Base-by-base conservation (phyloP, 2,329 filamentous ascomycete species). In the Colletotrichum navitas region DNA sequence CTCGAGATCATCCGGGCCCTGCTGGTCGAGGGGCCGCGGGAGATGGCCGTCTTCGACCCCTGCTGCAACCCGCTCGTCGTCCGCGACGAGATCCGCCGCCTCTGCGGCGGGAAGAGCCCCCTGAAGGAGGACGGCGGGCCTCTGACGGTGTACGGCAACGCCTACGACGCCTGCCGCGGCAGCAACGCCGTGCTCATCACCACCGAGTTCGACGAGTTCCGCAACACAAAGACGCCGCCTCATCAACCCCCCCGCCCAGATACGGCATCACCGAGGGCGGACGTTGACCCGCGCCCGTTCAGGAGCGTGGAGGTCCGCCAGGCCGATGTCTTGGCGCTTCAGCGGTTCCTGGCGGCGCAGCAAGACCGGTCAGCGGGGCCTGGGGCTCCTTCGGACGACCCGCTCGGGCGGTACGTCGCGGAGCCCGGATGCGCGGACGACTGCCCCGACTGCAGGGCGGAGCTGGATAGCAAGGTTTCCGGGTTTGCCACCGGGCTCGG, bases 11-110 rank as follows among this genome's bases (percentile, higher is more conserved):
- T 93, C 79, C 88, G 87, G 74, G 86, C 85, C 10, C 83, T 94
- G 26, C 82, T 92, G 11, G 87, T 90, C 71, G 92, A 94, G 77
- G 84, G 85, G n/a, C 88, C 90, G 0, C 83, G 83, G 2, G 88
- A 91, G 77, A 86, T 94, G 58, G 87, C 89, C 55, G 87, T 94
- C 64, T 94, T 89, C 77, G 92, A 94, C 78, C 90, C 92, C 1
- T 87, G 85, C 80, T 88, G 87, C 77, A 86, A 87, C 76, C 84
- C 85, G 2, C 78, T 83, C 8, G 83, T 86, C 26, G 81, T 87
- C 74, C 82, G 82, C 76, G 82, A 83, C 36, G 86, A 89, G 80
- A 86, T 89, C 72, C 81, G 82, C 73, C 75, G 76, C 59, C 79
- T 87, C 18, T 79, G 88, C 12, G 68, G 64, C 4, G n/a, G 29